Conservation (phyloP, 495 filamentous ascomycete genomes). For the Chaetomium cochliodes region DNA sequence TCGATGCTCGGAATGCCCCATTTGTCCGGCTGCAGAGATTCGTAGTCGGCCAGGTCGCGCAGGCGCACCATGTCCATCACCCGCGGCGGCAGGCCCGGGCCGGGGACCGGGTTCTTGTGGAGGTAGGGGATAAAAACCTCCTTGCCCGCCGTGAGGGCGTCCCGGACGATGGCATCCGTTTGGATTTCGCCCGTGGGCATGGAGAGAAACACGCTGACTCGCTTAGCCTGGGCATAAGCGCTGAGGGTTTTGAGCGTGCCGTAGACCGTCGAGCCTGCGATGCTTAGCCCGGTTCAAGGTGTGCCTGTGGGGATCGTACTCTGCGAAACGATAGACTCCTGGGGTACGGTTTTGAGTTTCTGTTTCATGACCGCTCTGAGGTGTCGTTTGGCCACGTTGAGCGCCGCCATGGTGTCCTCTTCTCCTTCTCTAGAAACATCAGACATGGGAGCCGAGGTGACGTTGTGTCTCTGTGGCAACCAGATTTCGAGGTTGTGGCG, state of each 20-base stretch:
- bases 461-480: background rate
- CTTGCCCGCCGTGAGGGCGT: constrained; percentile 76
- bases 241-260: constrained; percentile 53
- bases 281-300: constrained; percentile 8
- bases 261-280: constrained; percentile 57
- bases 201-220: constrained; percentile 84
- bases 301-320: constrained; percentile 51
- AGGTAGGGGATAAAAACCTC: constrained; percentile 89
- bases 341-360: constrained; percentile 55
- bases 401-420: constrained; percentile 30
- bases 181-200: constrained; percentile 85
- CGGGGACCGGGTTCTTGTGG: constrained; percentile 54
- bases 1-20: constrained; percentile 91
- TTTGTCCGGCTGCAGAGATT: constrained; percentile 67
- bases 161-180: constrained; percentile 72
- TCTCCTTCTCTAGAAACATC: constrained; percentile 4
- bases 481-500: background rate
- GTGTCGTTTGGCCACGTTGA: constrained; percentile 65
- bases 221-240: constrained; percentile 65
- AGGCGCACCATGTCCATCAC: constrained; percentile 94
- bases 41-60: constrained; percentile 68
- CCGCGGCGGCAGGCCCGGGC: constrained; percentile 50
- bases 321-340: constrained; percentile 60
- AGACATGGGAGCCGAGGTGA: background rate
- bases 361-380: constrained; percentile 67